Evolutionary conservation across 169 alveolate species (phyloP).

Genomic region (Plasmodium chabaudi): DNA sequence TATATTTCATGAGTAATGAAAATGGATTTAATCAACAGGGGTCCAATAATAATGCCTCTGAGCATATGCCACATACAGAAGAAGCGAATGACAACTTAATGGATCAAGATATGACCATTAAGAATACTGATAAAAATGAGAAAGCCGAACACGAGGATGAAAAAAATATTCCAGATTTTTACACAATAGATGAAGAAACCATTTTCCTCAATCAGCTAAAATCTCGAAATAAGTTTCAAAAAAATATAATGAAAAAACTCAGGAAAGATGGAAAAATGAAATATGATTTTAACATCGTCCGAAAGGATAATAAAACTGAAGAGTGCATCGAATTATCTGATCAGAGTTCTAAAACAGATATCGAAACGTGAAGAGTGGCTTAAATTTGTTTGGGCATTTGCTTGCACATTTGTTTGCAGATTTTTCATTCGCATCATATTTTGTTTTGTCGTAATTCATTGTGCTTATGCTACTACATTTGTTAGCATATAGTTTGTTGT

Average conservation of each 20-base stretch:
- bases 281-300: constrained; percentile 21
- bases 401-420: too few relatives aligned
- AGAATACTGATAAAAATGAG: background rate
- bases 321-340: background rate
- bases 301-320: background rate
- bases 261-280: constrained; percentile 3
- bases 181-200: constrained; percentile 47
- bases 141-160: background rate
- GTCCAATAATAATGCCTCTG: background rate
- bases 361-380: background rate
- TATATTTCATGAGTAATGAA: background rate
- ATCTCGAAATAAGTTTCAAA: constrained; percentile 25
- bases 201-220: constrained; percentile 50
- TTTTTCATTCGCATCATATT: too few relatives aligned
- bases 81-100: too few relatives aligned
- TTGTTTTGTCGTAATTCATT: too few relatives aligned
- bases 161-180: constrained; percentile 26
- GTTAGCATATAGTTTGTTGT: too few relatives aligned
- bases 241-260: constrained; percentile 36
- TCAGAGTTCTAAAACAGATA: too few relatives aligned
- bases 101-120: background rate
- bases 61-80: too few relatives aligned
- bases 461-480: too few relatives aligned
- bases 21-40: background rate
- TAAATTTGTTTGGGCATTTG: background rate